Evolutionary conservation across 768 basidiomycete genomes (phyloP).

Genomic region (Podaxis sp.): DNA sequence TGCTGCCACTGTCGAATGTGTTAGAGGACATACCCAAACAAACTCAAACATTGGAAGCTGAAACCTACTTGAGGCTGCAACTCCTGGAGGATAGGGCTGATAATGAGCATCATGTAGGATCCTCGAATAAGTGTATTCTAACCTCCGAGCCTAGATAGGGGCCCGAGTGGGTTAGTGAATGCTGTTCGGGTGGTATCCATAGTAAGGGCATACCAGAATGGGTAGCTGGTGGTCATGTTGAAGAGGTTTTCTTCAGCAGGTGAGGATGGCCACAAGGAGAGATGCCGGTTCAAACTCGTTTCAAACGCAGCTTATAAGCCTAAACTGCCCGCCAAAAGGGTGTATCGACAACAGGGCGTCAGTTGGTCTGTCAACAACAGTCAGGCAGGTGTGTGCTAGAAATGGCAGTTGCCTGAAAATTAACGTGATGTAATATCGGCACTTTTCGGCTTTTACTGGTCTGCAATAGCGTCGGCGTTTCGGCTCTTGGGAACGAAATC

Average conservation of each 20-base stretch:
- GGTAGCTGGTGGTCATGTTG: constrained; percentile 37
- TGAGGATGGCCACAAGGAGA: background rate
- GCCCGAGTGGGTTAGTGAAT: background rate
- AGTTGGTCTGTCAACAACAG: background rate
- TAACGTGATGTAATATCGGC: constrained; percentile 5
- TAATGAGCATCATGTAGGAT: constrained; percentile 12
- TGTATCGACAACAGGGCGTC: background rate
- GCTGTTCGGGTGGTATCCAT: constrained; percentile 5
- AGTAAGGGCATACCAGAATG: constrained; percentile 41
- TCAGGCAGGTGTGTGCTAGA: background rate
- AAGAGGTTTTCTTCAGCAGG: constrained; percentile 12
- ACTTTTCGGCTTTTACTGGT: constrained; percentile 1
- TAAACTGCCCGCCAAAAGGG: background rate
- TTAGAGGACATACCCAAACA: background rate
- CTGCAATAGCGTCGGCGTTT: background rate
- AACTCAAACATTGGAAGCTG: background rate
- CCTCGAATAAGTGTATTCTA: constrained; percentile 18
- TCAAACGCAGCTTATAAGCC: constrained; percentile 3
- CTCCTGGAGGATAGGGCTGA: constrained; percentile 30
- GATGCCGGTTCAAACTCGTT: background rate
- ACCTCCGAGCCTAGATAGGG: constrained; percentile 59
- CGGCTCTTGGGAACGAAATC: background rate
- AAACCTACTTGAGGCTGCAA: constrained; percentile 58
- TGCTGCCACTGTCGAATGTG: constrained; percentile 58
- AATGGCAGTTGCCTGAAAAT: constrained; percentile 1